Base-by-base conservation (phyloP, 176 grass and related monocot species). In the Miscanthus lutarioriparius region DNA sequence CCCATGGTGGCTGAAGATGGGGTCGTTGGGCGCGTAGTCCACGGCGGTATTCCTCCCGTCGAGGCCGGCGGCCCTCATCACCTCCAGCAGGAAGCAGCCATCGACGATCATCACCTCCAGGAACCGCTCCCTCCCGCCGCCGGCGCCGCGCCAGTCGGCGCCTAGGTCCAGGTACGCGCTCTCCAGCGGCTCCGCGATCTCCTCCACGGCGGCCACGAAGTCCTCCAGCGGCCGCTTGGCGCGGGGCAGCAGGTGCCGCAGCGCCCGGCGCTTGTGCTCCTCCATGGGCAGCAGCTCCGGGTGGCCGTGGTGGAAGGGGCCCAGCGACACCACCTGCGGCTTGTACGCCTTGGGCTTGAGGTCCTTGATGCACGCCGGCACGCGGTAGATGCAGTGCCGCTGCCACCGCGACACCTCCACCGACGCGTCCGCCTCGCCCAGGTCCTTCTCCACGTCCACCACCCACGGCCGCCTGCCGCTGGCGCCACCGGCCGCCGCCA, bases 51-150 rank as follows among this genome's bases (percentile, higher is more conserved):
- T 48, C 37, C 8, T 43, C 5, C 77, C 62, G 32, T 79, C 70
- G 10, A 35, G 47, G 1, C 65, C 61, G 13, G 86, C 28, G 6
- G 63, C 78, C 40, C 82, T 73, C 65, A 94, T 97, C 32, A 97
- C 80, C 83, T 97, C 94, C 1, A 97, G 77, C 80, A 94, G 75
- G 91, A 97, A 97, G 87, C 92, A 94, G 7, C 85, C 91, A 39
- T 97, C 94, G 1, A 87, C 48, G 63, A 94, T 92, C 94, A 97
- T 94, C 70, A 85, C 66, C 83, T 94, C 82, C 25, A 94, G 9
- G 49, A 94, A 97, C 19, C 26, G 22, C 11, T 89, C 88, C 61
- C 56, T 76, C 1, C 77, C 90, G 37, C 30, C 79, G 59, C 20
- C 11, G 39, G 27, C 6, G 15, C 68, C 83, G 38, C 74, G 59